Percentiles rank a stretch among this genome's conserved stretches.
Evolutionary conservation across 2,329 filamentous ascomycete species (phyloP).

Genomic region (Apiospora rasikravindrae): DNA sequence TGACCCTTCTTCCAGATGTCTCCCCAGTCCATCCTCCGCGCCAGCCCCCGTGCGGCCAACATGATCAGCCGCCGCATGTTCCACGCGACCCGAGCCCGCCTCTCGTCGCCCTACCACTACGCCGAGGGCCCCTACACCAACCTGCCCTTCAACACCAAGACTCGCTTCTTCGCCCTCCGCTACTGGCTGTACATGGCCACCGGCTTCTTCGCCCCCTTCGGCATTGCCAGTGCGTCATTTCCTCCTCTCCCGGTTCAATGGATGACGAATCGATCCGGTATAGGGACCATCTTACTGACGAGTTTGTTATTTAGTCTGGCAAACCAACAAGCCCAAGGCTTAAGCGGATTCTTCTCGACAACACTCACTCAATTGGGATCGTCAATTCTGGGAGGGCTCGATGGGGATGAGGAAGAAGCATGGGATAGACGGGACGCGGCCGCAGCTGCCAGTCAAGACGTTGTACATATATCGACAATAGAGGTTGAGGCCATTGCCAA

Average conservation of each 20-base stretch:
- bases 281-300: conserved; percentile 27
- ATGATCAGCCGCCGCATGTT: conserved; percentile 89
- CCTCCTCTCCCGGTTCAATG: conserved; percentile 3
- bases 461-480: conserved; percentile 28
- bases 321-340: conserved; percentile 52
- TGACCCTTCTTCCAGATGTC: conserved; percentile 71
- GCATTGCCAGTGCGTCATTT: conserved; percentile 62
- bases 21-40: conserved; percentile 67
- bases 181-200: conserved; percentile 76
- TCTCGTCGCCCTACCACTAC: conserved; percentile 96
- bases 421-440: conserved; percentile 24
- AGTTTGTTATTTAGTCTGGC: conserved; percentile 51
- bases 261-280: not conserved
- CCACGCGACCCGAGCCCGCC: conserved; percentile 84
- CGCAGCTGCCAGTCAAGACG: conserved; percentile 17
- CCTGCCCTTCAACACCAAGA: conserved; percentile 95
- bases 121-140: conserved; percentile 94
- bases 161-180: conserved; percentile 79
- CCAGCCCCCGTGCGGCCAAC: conserved; percentile 64
- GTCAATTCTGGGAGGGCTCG: not conserved
- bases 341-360: conserved; percentile 34
- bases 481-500: conserved; percentile 22
- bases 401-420: conserved; percentile 16
- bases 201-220: conserved; percentile 67
- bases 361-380: conserved; percentile 8